Evolutionary conservation across 2,329 filamentous ascomycete genomes (phyloP), one percentile per base, ranked within the genome.

Genomic region (Ophiognomonia clavigignenti-juglandacearum): DNA sequence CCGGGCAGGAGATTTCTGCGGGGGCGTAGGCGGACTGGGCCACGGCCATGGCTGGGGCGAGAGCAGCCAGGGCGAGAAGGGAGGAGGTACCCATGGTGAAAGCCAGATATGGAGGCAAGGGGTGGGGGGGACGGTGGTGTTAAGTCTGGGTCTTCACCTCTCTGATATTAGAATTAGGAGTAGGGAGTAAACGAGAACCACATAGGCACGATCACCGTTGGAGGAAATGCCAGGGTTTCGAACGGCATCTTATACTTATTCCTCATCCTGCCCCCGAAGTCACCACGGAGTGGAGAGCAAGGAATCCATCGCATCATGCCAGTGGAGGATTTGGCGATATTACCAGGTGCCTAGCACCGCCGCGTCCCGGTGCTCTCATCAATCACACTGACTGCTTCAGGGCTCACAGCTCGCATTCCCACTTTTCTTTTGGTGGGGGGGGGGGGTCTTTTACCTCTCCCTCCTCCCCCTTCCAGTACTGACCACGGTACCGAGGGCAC

Each of bases 21-120:
- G 49, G 45, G 4, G 37, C 37, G 10, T 49, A 49, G 22, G 32
- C 29, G 19, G 49, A 45, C 6, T 37, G 37, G 9, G 49, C 49
- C 27, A 51, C 27, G 11, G 46, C 49, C 29, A 37, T n/a, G 16
- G 32, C 29, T 3, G 49, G 34, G 22, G 22, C 39, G 18, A 45
- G 20, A 8, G 42, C 39, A 8, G 42, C 39, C 10, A 51, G 37
- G 23, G 48, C n/a, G n/a, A 44, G 27, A 4, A 36, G 35, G 7
- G 45, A 43, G 2, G 44, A 23, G 19, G 32, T 16, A 14, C 16
- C n/a, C 4, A 11, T 31, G 29, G 4, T n/a, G n/a, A n/a, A n/a
- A n/a, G n/a, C n/a, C n/a, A n/a, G n/a, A n/a, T n/a, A n/a, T n/a
- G n/a, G n/a, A n/a, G n/a, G n/a, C n/a, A n/a, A 31, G 29, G 29